Evolutionary conservation across 495 filamentous ascomycete species (phyloP).

Genomic region (Chaetomium cochliodes): DNA sequence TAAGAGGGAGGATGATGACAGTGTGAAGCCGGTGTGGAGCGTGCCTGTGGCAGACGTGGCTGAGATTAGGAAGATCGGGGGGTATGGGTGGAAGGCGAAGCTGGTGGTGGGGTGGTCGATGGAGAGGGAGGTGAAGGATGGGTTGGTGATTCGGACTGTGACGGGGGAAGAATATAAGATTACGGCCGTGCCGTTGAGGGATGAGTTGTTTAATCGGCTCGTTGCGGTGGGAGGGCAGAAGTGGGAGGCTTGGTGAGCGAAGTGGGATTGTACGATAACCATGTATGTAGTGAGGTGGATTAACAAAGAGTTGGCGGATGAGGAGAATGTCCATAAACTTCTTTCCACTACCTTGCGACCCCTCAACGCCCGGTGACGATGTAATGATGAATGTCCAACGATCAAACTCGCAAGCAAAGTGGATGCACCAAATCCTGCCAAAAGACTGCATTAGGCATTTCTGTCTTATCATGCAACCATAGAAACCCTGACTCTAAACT

Average conservation of each 20-base stretch:
- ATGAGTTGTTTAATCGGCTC: constrained; percentile 84
- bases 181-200: constrained; percentile 70
- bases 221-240: constrained; percentile 81
- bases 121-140: constrained; percentile 74
- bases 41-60: constrained; percentile 51
- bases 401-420: neutral
- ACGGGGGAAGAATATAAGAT: constrained; percentile 56
- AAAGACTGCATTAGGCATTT: neutral
- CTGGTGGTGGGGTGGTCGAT: constrained; percentile 80
- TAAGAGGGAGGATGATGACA: constrained; percentile 20
- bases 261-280: constrained; percentile 4
- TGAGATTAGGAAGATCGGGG: constrained; percentile 79
- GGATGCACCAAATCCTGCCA: neutral
- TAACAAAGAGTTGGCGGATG: neutral
- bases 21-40: constrained; percentile 55
- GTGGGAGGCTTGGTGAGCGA: constrained; percentile 73
- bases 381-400: too few relatives aligned
- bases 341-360: too few relatives aligned
- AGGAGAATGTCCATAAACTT: too few relatives aligned
- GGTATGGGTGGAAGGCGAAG: constrained; percentile 87
- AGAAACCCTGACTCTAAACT: neutral
- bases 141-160: constrained; percentile 64
- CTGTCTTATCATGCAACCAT: neutral
- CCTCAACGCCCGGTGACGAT: too few relatives aligned
- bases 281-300: neutral